phyloP scores from a whole-genome alignment of 345 rosid genomes.

The Camelina laxa region DNA sequence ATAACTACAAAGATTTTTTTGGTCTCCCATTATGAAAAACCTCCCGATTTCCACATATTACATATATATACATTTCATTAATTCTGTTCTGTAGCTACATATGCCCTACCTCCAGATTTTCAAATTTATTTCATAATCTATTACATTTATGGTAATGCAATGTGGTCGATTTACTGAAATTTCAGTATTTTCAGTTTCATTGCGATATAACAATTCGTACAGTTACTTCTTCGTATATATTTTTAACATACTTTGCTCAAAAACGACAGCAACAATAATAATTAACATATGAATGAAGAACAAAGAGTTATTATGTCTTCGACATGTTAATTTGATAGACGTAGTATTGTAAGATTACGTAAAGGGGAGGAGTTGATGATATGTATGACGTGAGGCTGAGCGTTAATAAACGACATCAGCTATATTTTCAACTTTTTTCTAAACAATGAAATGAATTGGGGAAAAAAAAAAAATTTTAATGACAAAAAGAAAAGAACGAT shows the following conservation, averaged over 20 bases:
- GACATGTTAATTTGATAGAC: too few relatives aligned
- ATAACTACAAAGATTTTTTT: constrained; percentile 31
- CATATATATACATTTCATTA: constrained; percentile 18
- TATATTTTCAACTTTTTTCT: not conserved
- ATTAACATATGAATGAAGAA: too few relatives aligned
- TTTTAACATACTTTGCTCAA: too few relatives aligned
- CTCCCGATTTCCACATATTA: constrained; percentile 25
- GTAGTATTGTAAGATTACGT: not conserved
- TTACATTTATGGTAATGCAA: constrained; percentile 12
- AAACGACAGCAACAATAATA: too few relatives aligned
- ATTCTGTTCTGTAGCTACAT: constrained; percentile 23
- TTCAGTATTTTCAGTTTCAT: too few relatives aligned
- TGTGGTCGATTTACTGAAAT: not conserved
- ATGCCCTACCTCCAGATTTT: constrained; percentile 17
- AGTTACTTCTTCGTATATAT: too few relatives aligned
- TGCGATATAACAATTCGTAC: too few relatives aligned
- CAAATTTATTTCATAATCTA: not conserved
- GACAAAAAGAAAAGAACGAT: constrained; percentile 13
- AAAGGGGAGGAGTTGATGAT: constrained; percentile 17
- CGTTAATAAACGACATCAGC: constrained; percentile 34
- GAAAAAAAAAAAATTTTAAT: not conserved
- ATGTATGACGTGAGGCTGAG: constrained; percentile 40
- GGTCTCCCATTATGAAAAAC: constrained; percentile 46
- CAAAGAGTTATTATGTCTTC: too few relatives aligned
- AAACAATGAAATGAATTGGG: constrained; percentile 38